Evolutionary conservation across 2,329 filamentous ascomycete genomes (phyloP).

Genomic region (Hypomyces rosellus): DNA sequence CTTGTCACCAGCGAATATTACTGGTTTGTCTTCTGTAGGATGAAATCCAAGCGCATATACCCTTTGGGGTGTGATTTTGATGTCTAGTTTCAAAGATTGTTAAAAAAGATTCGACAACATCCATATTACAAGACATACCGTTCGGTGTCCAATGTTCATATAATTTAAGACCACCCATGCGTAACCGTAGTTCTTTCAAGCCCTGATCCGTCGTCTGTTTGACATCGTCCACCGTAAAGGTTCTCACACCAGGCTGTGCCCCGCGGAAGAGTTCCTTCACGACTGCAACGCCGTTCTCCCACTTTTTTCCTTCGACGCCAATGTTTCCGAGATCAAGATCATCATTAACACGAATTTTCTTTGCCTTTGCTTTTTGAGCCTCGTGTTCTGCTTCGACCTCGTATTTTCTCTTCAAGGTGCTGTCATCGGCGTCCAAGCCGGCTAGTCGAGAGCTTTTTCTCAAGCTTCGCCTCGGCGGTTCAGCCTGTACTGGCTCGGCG

Average conservation of each 20-base stretch:
- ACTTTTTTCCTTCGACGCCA: constrained; percentile 72
- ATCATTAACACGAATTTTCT: constrained; percentile 47
- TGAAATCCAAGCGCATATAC: constrained; percentile 87
- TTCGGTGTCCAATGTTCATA: constrained; percentile 82
- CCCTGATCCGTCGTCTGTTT: constrained; percentile 72
- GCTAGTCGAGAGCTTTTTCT: constrained; percentile 54
- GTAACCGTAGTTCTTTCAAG: constrained; percentile 64
- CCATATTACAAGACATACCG: constrained; percentile 40
- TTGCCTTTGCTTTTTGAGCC: constrained; percentile 43
- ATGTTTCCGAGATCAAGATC: constrained; percentile 70
- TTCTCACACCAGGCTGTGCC: constrained; percentile 74
- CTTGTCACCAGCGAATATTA: constrained; percentile 93
- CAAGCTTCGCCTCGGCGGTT: constrained; percentile 40
- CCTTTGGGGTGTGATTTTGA: constrained; percentile 84
- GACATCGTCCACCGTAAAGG: constrained; percentile 79
- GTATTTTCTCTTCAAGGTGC: constrained; percentile 43
- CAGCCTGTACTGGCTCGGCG: constrained; percentile 40
- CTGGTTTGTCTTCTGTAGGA: constrained; percentile 74
- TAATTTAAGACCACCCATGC: constrained; percentile 69
- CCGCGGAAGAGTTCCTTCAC: constrained; percentile 53
- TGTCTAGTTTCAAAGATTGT: constrained; percentile 46
- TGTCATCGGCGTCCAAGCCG: constrained; percentile 44
- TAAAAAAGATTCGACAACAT: neutral
- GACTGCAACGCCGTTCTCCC: constrained; percentile 61
- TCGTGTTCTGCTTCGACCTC: constrained; percentile 43